Conservation (phyloP, 306 rosid genomes). For the Sesbania bispinosa region DNA sequence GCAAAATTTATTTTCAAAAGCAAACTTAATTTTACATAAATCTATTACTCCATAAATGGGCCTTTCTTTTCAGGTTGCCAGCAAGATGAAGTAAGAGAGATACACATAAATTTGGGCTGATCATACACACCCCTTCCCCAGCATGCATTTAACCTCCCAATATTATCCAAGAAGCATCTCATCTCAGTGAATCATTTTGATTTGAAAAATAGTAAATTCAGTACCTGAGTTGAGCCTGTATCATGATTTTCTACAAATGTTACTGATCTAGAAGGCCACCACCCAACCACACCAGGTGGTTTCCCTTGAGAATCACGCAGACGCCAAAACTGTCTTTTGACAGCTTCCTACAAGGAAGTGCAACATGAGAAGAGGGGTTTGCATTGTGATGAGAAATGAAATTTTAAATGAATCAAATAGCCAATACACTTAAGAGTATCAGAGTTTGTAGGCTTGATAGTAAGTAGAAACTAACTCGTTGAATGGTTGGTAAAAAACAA, state of each 20-base stretch:
- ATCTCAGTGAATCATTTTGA: not conserved
- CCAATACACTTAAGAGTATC: not conserved
- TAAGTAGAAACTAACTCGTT: not conserved
- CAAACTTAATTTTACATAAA: not conserved
- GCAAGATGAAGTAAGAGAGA: not conserved
- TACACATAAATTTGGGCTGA: not conserved
- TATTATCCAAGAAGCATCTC: too few species aligned
- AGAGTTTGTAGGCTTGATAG: not conserved
- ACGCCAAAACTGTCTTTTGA: conserved; percentile 78
- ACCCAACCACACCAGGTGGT: conserved; percentile 85
- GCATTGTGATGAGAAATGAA: not conserved
- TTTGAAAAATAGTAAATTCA: not conserved
- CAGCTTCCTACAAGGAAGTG: conserved; percentile 69
- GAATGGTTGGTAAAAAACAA: not conserved
- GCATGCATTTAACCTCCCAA: too few species aligned
- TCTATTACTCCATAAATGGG: not conserved
- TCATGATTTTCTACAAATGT: conserved; percentile 89
- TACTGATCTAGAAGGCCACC: conserved; percentile 93
- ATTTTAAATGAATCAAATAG: conserved; percentile 1
- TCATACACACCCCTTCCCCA: not conserved
- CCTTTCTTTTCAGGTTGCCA: not conserved
- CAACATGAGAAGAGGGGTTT: not conserved
- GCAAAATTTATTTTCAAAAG: not conserved
- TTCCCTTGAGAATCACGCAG: conserved; percentile 75
- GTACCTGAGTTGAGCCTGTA: conserved; percentile 93